A percentile compares a stretch with the other conserved stretches of the same genome.
Evolutionary conservation across 129 eudicot genomes (phyloP).

Genomic region (Arctium minus): DNA sequence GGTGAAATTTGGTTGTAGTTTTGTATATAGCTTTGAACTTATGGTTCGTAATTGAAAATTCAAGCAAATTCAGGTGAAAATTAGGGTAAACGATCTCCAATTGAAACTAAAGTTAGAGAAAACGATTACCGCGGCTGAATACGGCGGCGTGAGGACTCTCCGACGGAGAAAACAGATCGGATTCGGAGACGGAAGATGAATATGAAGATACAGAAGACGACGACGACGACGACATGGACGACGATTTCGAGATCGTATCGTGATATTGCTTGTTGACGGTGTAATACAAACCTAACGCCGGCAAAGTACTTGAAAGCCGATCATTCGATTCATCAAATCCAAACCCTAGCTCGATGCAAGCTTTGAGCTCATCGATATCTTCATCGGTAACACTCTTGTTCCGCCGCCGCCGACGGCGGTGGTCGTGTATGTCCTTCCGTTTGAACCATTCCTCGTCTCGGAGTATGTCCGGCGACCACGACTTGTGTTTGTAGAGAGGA

Average conservation of each 20-base stretch:
- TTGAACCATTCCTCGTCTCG: conserved; percentile 82
- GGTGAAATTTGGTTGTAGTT: neutral
- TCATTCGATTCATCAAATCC: conserved; percentile 50
- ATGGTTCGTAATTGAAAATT: neutral
- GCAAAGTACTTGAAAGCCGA: conserved; percentile 60
- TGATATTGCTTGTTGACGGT: conserved; percentile 61
- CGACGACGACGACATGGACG: conserved; percentile 27
- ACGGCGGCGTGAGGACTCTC: conserved; percentile 45
- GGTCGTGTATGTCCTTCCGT: conserved; percentile 39
- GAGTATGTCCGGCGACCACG: conserved; percentile 77
- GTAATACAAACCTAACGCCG: conserved; percentile 71
- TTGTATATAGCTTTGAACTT: neutral
- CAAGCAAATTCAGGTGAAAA: neutral
- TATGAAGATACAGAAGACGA: conserved; percentile 6
- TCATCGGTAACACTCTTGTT: conserved; percentile 77
- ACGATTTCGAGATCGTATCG: conserved; percentile 38
- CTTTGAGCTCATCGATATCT: conserved; percentile 79
- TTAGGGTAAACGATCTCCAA: neutral
- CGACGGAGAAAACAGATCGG: conserved; percentile 40
- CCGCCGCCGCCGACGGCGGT: conserved; percentile 38
- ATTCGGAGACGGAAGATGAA: conserved; percentile 29
- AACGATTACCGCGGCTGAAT: conserved; percentile 39
- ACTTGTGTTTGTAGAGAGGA: conserved; percentile 60
- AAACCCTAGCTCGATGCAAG: conserved; percentile 78
- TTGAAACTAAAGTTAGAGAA: neutral